Evolutionary conservation across 148 eudicot genomes (phyloP), one percentile per base, ranked within the genome.

Genomic region (Limonium bicolor): DNA sequence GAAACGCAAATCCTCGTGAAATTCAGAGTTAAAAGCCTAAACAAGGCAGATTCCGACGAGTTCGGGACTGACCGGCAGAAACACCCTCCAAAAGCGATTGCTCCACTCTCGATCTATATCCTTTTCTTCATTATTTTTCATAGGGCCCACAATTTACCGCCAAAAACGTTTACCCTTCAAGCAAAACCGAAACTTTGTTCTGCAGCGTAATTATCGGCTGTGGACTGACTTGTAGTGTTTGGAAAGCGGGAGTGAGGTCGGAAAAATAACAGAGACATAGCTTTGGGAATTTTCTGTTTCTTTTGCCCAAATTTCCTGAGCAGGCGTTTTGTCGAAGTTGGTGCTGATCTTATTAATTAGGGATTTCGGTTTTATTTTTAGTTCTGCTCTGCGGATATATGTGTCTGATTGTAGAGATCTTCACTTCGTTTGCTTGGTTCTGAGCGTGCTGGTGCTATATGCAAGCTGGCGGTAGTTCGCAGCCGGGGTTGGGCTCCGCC

Each of bases 381-480:
- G 10, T 16, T 37, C 20, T 41, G 42, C 26, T 30, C 47, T 40
- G 40, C 28, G 17, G 34, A 23, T 17, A 3, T 4, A 20, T 28
- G 22, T 23, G 26, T 1, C 1, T 6, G 3, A 37, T 27, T 21
- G 31, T 43, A n/a, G 35, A n/a, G 31, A 19, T 6, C 24, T 19
- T 35, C 38, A 35, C 17, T 35, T 7, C 16, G 17, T 12, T 35
- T n/a, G n/a, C n/a, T n/a, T 35, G 38, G 13, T 13, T 40, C 44
- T 50, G 22, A 36, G 47, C n/a, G 33, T 31, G 4, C 19, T 35
- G 43, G 30, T 24, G 20, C 32, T 47, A 46, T 55, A 86, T 86
- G 93, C 93, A 81, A 61, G 66, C 92, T 48, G 95, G 92, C 19
- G 92, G 92, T 70, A 86, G 81, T 59, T 58, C 73, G 48, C 80